Evolutionary conservation across 495 filamentous ascomycete genomes (phyloP).

Genomic region (Cercophora samala): DNA sequence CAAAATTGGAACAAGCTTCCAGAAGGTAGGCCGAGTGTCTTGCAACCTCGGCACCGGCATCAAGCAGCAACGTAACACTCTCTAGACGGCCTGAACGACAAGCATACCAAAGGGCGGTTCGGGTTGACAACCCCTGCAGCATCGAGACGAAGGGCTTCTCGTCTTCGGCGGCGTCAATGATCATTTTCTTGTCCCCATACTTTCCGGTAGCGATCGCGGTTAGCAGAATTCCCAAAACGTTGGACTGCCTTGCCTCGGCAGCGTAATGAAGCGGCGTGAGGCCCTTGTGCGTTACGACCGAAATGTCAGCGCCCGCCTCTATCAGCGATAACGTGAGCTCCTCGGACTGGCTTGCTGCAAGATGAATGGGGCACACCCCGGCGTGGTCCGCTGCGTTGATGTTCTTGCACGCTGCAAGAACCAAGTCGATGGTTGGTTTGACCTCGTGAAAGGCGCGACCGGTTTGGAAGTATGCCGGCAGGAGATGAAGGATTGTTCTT

Average conservation of each 20-base stretch:
- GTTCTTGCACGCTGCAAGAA: slow-evolving; percentile 1
- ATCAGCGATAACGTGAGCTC: slow-evolving; percentile 34
- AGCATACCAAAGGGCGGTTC: slow-evolving; percentile 37
- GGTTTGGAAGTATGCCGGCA: background rate
- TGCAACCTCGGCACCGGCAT: slow-evolving; percentile 33
- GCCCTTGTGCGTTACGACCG: slow-evolving; percentile 28
- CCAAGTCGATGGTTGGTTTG: background rate
- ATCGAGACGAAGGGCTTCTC: slow-evolving; percentile 11
- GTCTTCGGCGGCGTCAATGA: slow-evolving; percentile 24
- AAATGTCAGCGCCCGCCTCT: slow-evolving; percentile 32
- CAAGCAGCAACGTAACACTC: slow-evolving; percentile 34
- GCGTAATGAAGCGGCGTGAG: slow-evolving; percentile 43
- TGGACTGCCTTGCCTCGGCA: slow-evolving; percentile 34
- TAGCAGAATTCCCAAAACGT: slow-evolving; percentile 40
- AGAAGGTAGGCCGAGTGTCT: slow-evolving; percentile 19
- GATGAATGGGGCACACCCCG: slow-evolving; percentile 29
- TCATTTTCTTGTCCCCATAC: slow-evolving; percentile 2
- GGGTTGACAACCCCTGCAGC: too few relatives aligned
- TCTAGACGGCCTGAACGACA: slow-evolving; percentile 39
- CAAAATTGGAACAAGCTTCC: slow-evolving; percentile 24
- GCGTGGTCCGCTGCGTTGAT: slow-evolving; percentile 13
- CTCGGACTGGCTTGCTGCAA: slow-evolving; percentile 37
- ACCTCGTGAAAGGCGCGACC: background rate
- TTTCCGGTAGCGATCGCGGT: slow-evolving; percentile 19
- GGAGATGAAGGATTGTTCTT: slow-evolving; percentile 14